Base-by-base conservation (phyloP, 2,329 filamentous ascomycete genomes). In the Pseudocercospora eumusae region DNA sequence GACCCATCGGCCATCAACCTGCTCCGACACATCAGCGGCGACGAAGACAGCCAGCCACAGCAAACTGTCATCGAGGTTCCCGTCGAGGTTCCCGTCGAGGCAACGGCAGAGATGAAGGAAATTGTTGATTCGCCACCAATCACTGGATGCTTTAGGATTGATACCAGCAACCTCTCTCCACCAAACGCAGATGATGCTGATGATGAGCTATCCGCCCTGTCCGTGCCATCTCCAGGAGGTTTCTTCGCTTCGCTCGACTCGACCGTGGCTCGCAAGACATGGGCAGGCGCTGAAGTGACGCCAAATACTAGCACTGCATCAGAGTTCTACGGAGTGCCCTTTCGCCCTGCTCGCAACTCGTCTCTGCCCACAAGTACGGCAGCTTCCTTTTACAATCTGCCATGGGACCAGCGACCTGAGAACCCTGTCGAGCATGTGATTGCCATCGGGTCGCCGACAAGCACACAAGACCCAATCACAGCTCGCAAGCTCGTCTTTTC, bases 241-340 rank as follows among this genome's bases (percentile, higher is more conserved):
- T 97, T 97, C 81, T 97, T 97, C 77, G 91, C 91, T 1, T 92
- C 89, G 0, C 83, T 97, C 27, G 91, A 89, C 40, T 86, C 88
- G 3, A 84, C 86, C 57, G 62, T 73, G 27, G 87, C 88, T 40
- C 86, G 92, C 57, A 87, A 88, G 71, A 95, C 93, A 11, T 98
- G 93, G 93, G 87, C 91, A 71, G 79, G 88, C 25, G 71, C 74
- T 13, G 75, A 77, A 10, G 74, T 75, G 2, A 86, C 86, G 0
- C 92, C 92, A 1, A 93, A 91, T 0, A 96, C 93, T 1, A 91
- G 92, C 28, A 92, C 89, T n/a, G 93, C 93, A 9, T 91, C 96
- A 74, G 86, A 89, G 65, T 98, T 97, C 72, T 98, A 98, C 78
- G 88, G 89, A 65, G 84, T 89, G 27, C 92, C 93, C 2, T 97